Conservation (phyloP, 1,139 yeast genomes). For the Kodamaea plutei region DNA sequence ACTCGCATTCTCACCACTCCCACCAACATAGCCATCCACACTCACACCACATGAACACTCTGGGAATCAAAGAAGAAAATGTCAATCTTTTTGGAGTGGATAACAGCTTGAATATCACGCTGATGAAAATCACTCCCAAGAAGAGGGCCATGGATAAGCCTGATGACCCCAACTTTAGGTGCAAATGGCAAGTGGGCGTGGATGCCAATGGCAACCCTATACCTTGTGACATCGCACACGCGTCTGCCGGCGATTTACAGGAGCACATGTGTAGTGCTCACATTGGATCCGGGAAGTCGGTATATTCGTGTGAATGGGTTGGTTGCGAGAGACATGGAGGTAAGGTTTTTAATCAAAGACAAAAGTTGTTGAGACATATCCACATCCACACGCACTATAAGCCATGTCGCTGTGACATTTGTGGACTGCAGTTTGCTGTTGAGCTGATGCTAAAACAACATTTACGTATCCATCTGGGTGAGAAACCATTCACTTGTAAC, state of each 20-base stretch:
- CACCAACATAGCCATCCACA: conserved; percentile 2
- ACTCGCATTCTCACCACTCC: conserved; percentile 3
- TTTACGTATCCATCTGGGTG: conserved; percentile 84
- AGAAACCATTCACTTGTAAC: conserved; percentile 48
- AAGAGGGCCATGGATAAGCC: conserved; percentile 9
- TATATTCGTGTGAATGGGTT: conserved; percentile 72
- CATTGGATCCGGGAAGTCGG: conserved; percentile 67
- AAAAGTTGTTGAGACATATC: conserved; percentile 79
- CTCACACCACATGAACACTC: conserved; percentile 4
- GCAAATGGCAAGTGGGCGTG: conserved; percentile 44
- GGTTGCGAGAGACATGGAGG: conserved; percentile 65
- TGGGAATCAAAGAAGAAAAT: no score
- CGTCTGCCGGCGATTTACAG: conserved; percentile 57
- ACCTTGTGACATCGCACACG: conserved; percentile 48
- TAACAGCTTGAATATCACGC: conserved; percentile 25
- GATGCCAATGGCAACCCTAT: conserved; percentile 29
- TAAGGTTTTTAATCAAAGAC: conserved; percentile 72
- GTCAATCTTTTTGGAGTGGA: neutral
- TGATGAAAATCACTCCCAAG: conserved; percentile 33
- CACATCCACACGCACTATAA: conserved; percentile 84
- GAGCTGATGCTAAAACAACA: conserved; percentile 70
- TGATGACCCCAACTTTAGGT: conserved; percentile 28
- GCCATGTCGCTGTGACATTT: conserved; percentile 66
- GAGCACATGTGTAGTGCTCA: conserved; percentile 66
- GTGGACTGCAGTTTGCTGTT: conserved; percentile 69